These are phyloP conservation scores for Cutaneotrichosporon curvatum DNA, from an alignment of 1,284 basidiomycete species.

Conservation along the genomic window DNA sequence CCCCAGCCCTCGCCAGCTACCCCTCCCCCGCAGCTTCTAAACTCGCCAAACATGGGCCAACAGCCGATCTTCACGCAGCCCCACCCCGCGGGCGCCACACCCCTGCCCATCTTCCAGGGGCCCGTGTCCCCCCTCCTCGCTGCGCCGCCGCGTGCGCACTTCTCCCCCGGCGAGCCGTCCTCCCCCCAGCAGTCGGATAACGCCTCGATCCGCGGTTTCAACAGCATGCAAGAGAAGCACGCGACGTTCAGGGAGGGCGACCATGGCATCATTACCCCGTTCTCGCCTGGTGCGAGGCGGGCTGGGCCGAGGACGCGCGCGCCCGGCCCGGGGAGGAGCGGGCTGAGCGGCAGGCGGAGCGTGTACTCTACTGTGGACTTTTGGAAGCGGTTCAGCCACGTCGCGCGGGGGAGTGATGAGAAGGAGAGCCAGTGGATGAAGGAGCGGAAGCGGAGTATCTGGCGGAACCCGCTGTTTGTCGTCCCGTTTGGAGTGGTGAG, in stretches of 20 bases:
- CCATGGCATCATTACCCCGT: conserved; percentile 33
- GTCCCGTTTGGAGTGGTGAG: conserved; percentile 12
- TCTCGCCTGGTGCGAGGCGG: conserved; percentile 21
- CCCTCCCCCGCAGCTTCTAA: background rate
- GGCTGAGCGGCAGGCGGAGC: too few relatives aligned
- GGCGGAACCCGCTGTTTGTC: conserved; percentile 15
- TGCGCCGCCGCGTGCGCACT: conserved; percentile 21
- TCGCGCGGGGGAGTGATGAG: conserved; percentile 16
- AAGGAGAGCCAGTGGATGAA: conserved; percentile 9
- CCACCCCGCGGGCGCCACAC: background rate
- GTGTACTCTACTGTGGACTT: conserved; percentile 28
- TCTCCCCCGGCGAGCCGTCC: conserved; percentile 12
- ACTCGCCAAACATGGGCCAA: background rate
- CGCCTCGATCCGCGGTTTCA: conserved; percentile 29
- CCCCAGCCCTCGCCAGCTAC: background rate
- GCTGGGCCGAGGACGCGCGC: conserved; percentile 13
- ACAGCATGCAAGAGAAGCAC: conserved; percentile 35
- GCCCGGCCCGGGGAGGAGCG: too few relatives aligned
- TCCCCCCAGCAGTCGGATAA: conserved; percentile 11
- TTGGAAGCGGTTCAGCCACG: conserved; percentile 35
- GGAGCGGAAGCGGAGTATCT: conserved; percentile 8
- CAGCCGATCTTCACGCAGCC: background rate
- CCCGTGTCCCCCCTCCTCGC: conserved; percentile 28
- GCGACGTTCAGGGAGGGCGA: conserved; percentile 39
- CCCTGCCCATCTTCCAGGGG: conserved; percentile 1